Evolutionary conservation across 345 rosid genomes (phyloP).

Genomic region (Citrus trifoliata): DNA sequence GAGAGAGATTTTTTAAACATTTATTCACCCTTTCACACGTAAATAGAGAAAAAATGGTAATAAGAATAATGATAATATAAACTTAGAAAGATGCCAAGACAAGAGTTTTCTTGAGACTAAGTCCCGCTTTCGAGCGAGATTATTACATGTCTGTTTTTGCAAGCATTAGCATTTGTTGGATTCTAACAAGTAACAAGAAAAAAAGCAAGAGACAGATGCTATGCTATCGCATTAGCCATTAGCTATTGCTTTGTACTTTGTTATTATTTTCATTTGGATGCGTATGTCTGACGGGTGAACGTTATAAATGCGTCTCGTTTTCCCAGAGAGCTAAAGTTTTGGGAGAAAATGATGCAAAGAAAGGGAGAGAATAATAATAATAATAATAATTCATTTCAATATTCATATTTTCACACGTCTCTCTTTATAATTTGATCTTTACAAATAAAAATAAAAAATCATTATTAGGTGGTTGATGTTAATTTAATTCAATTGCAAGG

Average conservation of each 20-base stretch:
- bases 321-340: constrained; percentile 6
- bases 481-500: background rate
- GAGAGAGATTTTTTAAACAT: background rate
- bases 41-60: background rate
- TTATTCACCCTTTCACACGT: constrained; percentile 10
- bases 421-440: background rate
- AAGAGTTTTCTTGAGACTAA: no score
- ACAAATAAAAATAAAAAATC: background rate
- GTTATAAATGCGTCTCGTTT: constrained; percentile 33
- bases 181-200: background rate
- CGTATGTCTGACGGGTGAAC: constrained; percentile 32
- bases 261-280: constrained; percentile 10
- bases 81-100: constrained; percentile 4
- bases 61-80: background rate
- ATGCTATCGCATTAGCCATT: no score
- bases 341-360: background rate
- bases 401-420: constrained; percentile 17
- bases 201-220: background rate
- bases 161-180: constrained; percentile 2
- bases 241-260: background rate
- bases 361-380: background rate
- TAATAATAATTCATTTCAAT: background rate
- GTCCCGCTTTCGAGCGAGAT: background rate
- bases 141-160: background rate
- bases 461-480: background rate